Conservation (phyloP, 345 rosid species). For the Cardiospermum halicacabum region DNA sequence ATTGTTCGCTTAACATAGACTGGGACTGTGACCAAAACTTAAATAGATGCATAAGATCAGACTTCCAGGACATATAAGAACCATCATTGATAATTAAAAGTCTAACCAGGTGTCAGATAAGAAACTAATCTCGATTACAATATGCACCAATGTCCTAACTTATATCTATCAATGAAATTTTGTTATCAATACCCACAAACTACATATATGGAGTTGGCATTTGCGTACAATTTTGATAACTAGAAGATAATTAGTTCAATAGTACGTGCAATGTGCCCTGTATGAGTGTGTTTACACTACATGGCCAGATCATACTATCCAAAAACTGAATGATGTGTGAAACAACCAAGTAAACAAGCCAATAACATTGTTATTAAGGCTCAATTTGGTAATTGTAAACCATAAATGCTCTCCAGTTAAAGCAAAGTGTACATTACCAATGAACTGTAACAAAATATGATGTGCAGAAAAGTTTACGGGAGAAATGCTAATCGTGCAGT, state of each 20-base stretch:
- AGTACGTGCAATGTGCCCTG: not conserved
- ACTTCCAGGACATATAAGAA: not conserved
- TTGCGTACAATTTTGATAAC: not conserved
- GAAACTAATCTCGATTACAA: not conserved
- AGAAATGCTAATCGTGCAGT: not conserved
- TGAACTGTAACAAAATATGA: not conserved
- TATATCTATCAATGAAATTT: not conserved
- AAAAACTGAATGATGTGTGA: slow-evolving; percentile 7
- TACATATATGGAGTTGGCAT: not conserved
- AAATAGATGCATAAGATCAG: not conserved
- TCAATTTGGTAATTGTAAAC: not conserved
- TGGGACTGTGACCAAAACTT: not conserved
- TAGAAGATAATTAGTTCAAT: not conserved
- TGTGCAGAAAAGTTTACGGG: not conserved
- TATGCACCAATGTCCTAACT: not conserved
- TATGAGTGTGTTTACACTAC: not conserved
- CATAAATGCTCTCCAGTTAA: not conserved
- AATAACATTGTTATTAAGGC: not conserved
- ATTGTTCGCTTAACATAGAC: not conserved
- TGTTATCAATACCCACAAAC: not conserved
- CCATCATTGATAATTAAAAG: not conserved
- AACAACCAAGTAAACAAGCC: not conserved
- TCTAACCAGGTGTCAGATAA: not conserved
- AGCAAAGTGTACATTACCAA: slow-evolving; percentile 1
- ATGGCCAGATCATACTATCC: not conserved